Evolutionary conservation across 169 alveolate genomes (phyloP), one percentile per base, ranked within the genome.

Genomic region (Eimeria praecox): DNA sequence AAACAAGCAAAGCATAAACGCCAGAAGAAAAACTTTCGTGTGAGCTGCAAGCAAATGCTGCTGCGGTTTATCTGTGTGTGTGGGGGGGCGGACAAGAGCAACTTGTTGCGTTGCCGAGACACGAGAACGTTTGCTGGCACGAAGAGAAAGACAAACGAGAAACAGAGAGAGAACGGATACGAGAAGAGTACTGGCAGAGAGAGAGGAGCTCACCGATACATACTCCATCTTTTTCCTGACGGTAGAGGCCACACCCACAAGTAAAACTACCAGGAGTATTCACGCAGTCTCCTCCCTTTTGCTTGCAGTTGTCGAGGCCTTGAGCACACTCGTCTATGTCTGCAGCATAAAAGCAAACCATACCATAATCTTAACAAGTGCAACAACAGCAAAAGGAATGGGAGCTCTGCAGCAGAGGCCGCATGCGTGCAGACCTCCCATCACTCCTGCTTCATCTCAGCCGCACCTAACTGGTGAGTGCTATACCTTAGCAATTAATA

Each of bases 181-280:
- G 10, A 71, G 12, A 30, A 1, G 24, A 33, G 6, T n/a, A 71
- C 8, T 2, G 52, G 3, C 52, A 71, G 33, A 30, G 30, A 66
- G 82, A 35, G 52, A 35, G 14, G 20, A 30, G 18, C 94, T 38
- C 52, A 87, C 94, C 94, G n/a, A 87, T 30, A 83, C 94, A 87
- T 30, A 27, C 27, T 59, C 94, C 94, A 16, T 42, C 94, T 42
- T 64, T 59, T n/a, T 59, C 94, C 12, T 40, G 24, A n/a, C 94
- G 80, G 33, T 87, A 87, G 3, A 42, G 46, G 49, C 94, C 94
- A 44, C 95, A 90, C 24, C 90, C 90, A 40, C 95, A 90, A 49
- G 56, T 44, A 73, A 52, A 90, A n/a, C 90, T 71, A 40, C 95
- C 95, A 27, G 88, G 90, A 27, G 75, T 90, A 90, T 90, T 90